A percentile compares a stretch with the other conserved stretches of the same genome.
These are phyloP conservation scores for Leccinum aurantiacum DNA, from an alignment of 768 basidiomycete species.

Conservation along the genomic window DNA sequence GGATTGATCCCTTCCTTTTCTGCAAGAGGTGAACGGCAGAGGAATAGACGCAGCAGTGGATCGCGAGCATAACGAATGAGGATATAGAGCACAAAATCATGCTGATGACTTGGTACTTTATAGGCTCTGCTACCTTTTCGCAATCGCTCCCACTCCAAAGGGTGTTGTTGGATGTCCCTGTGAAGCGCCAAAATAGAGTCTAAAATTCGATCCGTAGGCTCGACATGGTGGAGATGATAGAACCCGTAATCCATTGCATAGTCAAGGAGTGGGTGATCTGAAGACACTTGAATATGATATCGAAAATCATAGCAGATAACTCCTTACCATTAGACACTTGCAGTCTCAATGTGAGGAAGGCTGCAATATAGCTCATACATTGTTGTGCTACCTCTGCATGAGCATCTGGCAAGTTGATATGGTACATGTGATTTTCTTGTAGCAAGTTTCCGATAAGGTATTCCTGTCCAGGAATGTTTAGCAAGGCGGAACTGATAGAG, in stretches of 20 bases:
- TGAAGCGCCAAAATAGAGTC: neutral
- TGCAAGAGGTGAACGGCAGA: neutral
- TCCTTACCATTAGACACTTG: neutral
- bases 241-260: fast-evolving
- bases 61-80: neutral
- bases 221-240: neutral
- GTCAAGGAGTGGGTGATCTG: neutral
- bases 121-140: fast-evolving
- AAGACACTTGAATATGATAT: neutral
- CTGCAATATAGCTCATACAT: neutral
- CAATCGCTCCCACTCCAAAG: neutral
- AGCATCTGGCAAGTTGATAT: neutral
- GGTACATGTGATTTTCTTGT: neutral
- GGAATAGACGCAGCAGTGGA: neutral
- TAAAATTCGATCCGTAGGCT: neutral
- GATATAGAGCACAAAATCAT: neutral
- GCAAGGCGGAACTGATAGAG: neutral
- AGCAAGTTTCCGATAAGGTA: neutral
- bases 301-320: neutral
- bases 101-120: neutral
- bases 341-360: neutral
- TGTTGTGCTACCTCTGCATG: neutral
- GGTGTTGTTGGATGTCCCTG: neutral
- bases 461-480: neutral
- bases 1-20: neutral